These are phyloP conservation scores for Bipolaris sorokiniana DNA, from an alignment of 2,329 filamentous ascomycete genomes.

Conservation along the genomic window DNA sequence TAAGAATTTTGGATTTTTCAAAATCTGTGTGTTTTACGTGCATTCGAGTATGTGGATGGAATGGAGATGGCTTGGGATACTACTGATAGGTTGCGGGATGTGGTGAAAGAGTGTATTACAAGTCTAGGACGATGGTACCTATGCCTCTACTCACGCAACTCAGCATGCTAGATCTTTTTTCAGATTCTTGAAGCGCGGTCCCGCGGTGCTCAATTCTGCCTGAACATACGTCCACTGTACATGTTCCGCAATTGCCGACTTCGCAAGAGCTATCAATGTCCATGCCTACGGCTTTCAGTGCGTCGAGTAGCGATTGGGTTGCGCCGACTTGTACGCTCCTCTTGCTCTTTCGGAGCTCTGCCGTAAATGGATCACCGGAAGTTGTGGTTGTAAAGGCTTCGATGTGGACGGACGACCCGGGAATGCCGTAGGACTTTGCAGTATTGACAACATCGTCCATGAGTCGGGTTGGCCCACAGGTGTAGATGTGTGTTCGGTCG, in stretches of 20 bases:
- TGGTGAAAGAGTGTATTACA: conserved; percentile 18
- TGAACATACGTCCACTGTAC: conserved; percentile 48
- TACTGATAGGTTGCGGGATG: neutral
- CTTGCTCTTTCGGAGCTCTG: conserved; percentile 55
- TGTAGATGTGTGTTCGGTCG: conserved; percentile 65
- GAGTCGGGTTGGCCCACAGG: conserved; percentile 65
- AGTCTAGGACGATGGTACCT: conserved; percentile 42
- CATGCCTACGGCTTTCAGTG: conserved; percentile 53
- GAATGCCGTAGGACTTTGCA: conserved; percentile 53
- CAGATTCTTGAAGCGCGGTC: conserved; percentile 45
- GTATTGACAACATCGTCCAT: conserved; percentile 59
- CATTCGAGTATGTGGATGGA: neutral
- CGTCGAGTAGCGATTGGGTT: conserved; percentile 51
- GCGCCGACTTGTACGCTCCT: conserved; percentile 55
- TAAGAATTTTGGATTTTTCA: no score
- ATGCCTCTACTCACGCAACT: conserved; percentile 49
- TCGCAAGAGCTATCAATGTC: conserved; percentile 54
- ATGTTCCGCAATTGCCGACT: conserved; percentile 54
- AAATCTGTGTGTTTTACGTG: no score
- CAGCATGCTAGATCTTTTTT: conserved; percentile 46
- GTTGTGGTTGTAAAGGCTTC: conserved; percentile 64
- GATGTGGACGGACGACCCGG: conserved; percentile 62
- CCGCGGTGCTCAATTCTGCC: conserved; percentile 52
- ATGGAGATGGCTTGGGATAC: neutral
- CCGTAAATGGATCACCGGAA: conserved; percentile 66